Conservation (phyloP, 2,329 filamentous ascomycete genomes). For the Fusarium xyrophilum region DNA sequence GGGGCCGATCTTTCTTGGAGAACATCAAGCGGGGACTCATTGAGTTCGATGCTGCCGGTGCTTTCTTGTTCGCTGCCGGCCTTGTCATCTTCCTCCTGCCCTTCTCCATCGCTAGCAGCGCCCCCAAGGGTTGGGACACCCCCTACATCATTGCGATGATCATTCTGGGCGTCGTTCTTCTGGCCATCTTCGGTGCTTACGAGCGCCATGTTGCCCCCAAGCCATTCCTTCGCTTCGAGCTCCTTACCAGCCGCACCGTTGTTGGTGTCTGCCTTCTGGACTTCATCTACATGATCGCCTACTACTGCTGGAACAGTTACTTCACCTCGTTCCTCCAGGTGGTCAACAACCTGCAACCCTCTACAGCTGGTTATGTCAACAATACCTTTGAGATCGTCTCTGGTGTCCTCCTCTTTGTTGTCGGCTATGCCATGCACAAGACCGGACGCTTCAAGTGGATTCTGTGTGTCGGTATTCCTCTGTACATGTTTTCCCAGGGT, state of each 20-base stretch:
- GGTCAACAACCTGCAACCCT: constrained; percentile 55
- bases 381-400: constrained; percentile 58
- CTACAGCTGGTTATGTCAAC: constrained; percentile 56
- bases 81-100: constrained; percentile 64
- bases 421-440: constrained; percentile 55
- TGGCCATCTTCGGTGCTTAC: constrained; percentile 60
- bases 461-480: constrained; percentile 55
- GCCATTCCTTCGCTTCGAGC: constrained; percentile 61
- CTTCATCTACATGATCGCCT: constrained; percentile 51
- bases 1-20: constrained; percentile 53
- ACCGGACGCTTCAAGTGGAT: constrained; percentile 62
- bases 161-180: constrained; percentile 61
- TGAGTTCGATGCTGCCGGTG: constrained; percentile 50
- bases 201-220: constrained; percentile 62
- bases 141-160: constrained; percentile 62
- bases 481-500: constrained; percentile 60
- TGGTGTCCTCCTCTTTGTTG: constrained; percentile 54
- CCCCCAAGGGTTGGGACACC: constrained; percentile 55
- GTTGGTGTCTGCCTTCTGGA: constrained; percentile 54
- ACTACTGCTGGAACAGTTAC: constrained; percentile 57
- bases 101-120: constrained; percentile 58
- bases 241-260: constrained; percentile 58
- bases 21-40: constrained; percentile 46
- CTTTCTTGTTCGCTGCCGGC: constrained; percentile 59
- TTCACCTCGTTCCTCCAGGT: constrained; percentile 60